phyloP scores from a whole-genome alignment of 169 alveolate genomes.

The Eimeria acervulina region DNA sequence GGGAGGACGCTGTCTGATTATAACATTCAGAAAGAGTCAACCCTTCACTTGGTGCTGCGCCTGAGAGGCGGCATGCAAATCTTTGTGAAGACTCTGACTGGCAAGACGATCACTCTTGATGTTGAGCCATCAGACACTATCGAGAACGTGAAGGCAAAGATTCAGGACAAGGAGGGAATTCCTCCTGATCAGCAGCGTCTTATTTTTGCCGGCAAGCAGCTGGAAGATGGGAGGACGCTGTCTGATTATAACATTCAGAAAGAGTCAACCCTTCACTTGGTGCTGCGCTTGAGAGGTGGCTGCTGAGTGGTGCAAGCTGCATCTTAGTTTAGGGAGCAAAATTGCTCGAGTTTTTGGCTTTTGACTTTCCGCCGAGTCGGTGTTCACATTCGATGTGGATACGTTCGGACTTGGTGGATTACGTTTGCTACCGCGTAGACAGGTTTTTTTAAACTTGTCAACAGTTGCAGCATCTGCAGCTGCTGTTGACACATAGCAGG shows the following conservation, averaged over 20 bases:
- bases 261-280: slow-evolving; percentile 89
- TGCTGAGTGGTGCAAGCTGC: slow-evolving; percentile 1
- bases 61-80: slow-evolving; percentile 92
- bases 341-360: neutral
- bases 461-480: slow-evolving; percentile 22
- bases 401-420: neutral
- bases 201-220: slow-evolving; percentile 99
- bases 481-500: slow-evolving; percentile 39
- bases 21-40: slow-evolving; percentile 97
- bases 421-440: slow-evolving; percentile 8
- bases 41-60: slow-evolving; percentile 84
- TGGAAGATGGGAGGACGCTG: slow-evolving; percentile 99
- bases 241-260: slow-evolving; percentile 99
- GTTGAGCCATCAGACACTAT: slow-evolving; percentile 98
- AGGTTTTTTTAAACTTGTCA: slow-evolving; percentile 23
- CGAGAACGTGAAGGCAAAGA: slow-evolving; percentile 95
- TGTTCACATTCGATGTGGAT: neutral
- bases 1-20: slow-evolving; percentile 99
- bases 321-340: neutral
- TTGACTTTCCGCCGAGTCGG: neutral
- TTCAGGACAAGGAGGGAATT: slow-evolving; percentile 90
- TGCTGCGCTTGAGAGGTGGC: slow-evolving; percentile 98
- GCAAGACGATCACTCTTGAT: slow-evolving; percentile 97
- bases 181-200: slow-evolving; percentile 99
- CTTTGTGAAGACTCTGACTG: slow-evolving; percentile 98